Conservation (phyloP, 129 eudicot genomes). For the Mikania micrantha region DNA sequence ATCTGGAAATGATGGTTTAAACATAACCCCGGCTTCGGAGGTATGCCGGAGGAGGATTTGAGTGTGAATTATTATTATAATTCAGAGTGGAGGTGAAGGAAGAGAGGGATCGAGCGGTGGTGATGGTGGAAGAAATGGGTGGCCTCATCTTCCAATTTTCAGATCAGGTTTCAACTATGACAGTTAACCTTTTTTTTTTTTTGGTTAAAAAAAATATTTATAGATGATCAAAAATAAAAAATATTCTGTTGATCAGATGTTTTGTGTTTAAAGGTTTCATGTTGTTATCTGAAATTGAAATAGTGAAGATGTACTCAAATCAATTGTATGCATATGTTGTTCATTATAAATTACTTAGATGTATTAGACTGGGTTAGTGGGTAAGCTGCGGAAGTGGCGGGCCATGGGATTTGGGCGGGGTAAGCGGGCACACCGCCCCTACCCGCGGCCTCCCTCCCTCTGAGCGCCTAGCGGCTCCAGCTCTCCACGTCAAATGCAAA, state of each 20-base stretch:
- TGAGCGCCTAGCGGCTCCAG: no score
- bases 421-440: no score
- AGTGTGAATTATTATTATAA: background rate
- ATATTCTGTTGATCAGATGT: background rate
- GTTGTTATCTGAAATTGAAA: background rate
- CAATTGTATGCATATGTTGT: background rate
- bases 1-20: constrained; percentile 8
- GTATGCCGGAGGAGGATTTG: background rate
- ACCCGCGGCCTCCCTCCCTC: no score
- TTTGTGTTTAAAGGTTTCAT: no score
- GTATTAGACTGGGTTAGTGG: no score
- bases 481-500: no score
- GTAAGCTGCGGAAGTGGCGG: no score
- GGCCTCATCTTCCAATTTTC: constrained; percentile 31
- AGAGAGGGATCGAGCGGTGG: background rate
- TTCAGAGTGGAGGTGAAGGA: background rate
- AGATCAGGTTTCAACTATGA: constrained; percentile 24
- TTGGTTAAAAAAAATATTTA: no score
- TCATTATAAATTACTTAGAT: background rate
- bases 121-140: constrained; percentile 10
- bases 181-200: no score
- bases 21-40: background rate
- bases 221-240: background rate
- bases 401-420: no score
- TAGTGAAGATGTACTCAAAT: background rate